Evolutionary conservation across 2,329 filamentous ascomycete genomes (phyloP), one percentile per base, ranked within the genome.

Genomic region (Xylaria sp.): DNA sequence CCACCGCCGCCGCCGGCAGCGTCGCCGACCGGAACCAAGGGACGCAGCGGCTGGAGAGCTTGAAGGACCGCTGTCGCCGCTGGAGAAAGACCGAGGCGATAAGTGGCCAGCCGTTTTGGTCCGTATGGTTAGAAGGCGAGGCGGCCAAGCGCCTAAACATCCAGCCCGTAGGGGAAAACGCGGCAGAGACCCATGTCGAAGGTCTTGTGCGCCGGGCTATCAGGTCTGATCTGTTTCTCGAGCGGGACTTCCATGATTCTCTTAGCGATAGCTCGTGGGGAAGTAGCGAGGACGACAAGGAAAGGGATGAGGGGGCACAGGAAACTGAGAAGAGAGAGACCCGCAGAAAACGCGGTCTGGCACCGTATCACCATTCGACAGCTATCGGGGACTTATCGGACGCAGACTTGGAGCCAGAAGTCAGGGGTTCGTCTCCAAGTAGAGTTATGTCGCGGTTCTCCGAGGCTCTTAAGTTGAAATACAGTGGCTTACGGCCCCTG

Each of bases 41-140:
- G 14, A 12, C 2, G 42, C 14, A 6, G 53, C 64, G 64, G 17
- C 42, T 75, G 17, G 64, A 60, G 7, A 48, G n/a, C 8, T 69
- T 76, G 2, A 61, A 62, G 11, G 65, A 62, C 12, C 73, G 73
- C 45, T 75, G 73, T 47, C 63, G 54, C 8, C 69, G 70, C 19
- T 76, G 75, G 75, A 51, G 58, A 24, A 73, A 55, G 55, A 73
- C 74, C 34, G 34, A 36, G 7, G 63, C 68, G 27, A 39, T 56
- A 8, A 39, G 54, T 30, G 68, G 58, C 57, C 45, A 61, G n/a
- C 57, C 67, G 3, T 72, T 69, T 21, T 30, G 65, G 14, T 34
- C 64, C 8, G 24, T 27, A 4, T 27, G 24, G 24, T 27, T 27
- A 4, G 24, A 27, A 27, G 24, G 24, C 24, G 34, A 53, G 6